These are phyloP conservation scores for Naganishia kalamii DNA, from an alignment of 768 basidiomycete genomes.

Conservation along the genomic window DNA sequence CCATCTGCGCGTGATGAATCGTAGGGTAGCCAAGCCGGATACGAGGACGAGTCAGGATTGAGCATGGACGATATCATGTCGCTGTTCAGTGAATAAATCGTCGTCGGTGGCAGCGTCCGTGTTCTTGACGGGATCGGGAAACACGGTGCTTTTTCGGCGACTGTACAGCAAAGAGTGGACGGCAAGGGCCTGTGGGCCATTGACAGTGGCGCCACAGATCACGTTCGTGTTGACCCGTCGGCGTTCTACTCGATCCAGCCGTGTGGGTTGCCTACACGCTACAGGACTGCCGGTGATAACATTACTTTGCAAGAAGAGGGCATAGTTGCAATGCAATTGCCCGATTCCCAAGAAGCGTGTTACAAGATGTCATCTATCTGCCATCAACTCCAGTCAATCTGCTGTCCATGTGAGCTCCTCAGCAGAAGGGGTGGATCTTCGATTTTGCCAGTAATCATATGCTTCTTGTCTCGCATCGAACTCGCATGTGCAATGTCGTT, in stretches of 20 bases:
- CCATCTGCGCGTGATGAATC: neutral
- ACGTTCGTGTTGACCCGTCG: neutral
- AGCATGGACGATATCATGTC: slow-evolving; percentile 6
- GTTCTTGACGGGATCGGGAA: neutral
- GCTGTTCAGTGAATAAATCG: neutral
- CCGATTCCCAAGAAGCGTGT: neutral
- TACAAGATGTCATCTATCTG: slow-evolving; percentile 6
- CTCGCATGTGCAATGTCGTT: neutral
- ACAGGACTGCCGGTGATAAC: slow-evolving; percentile 5
- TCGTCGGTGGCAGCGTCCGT: neutral
- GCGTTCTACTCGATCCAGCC: neutral
- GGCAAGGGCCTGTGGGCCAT: slow-evolving; percentile 6
- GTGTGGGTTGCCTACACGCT: neutral
- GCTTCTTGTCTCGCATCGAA: neutral
- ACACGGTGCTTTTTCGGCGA: neutral
- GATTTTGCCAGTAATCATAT: neutral
- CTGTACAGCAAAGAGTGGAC: neutral
- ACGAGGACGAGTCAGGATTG: neutral
- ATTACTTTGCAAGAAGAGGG: neutral
- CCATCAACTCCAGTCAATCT: slow-evolving; percentile 8
- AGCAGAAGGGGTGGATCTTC: slow-evolving; percentile 8
- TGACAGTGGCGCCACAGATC: slow-evolving; percentile 18
- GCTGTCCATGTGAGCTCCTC: neutral
- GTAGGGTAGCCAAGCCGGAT: neutral
- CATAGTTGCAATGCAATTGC: neutral